Conservation (phyloP, 106 monocot species). For the Triglochin maritima region DNA sequence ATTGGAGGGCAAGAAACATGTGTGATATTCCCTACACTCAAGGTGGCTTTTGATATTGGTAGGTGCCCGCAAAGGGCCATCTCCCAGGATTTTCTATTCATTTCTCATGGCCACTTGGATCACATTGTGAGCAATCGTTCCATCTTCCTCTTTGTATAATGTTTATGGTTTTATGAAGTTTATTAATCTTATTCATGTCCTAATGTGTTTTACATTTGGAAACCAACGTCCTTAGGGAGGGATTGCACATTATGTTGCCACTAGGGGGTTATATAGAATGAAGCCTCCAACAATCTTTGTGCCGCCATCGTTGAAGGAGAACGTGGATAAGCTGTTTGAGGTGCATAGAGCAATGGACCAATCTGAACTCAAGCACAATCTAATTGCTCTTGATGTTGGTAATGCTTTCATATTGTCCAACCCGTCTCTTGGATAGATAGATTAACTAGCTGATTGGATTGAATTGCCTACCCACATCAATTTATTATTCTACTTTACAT, state of each 20-base stretch:
- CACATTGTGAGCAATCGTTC: conserved; percentile 63
- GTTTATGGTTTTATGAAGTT: no score
- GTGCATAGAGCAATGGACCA: conserved; percentile 84
- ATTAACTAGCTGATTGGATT: neutral
- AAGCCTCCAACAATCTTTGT: conserved; percentile 90
- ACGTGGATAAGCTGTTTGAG: conserved; percentile 65
- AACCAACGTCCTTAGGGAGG: conserved; percentile 47
- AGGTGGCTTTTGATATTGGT: conserved; percentile 86
- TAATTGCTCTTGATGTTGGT: conserved; percentile 65
- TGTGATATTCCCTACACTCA: conserved; percentile 78
- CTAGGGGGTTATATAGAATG: conserved; percentile 66
- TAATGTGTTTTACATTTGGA: no score
- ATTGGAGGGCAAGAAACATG: conserved; percentile 95
- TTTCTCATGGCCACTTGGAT: conserved; percentile 93
- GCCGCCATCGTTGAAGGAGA: conserved; percentile 49
- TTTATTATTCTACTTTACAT: neutral
- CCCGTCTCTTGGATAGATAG: no score
- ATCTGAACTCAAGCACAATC: conserved; percentile 66
- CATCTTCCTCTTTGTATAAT: neutral
- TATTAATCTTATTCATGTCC: no score
- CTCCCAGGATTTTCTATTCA: conserved; percentile 89
- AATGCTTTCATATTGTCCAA: conserved; percentile 1
- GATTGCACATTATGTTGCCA: conserved; percentile 91
- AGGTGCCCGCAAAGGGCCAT: conserved; percentile 85
- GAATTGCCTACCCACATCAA: neutral